Evolutionary conservation across 2,329 filamentous ascomycete genomes (phyloP).

Genomic region (Xylariaceae sp.): DNA sequence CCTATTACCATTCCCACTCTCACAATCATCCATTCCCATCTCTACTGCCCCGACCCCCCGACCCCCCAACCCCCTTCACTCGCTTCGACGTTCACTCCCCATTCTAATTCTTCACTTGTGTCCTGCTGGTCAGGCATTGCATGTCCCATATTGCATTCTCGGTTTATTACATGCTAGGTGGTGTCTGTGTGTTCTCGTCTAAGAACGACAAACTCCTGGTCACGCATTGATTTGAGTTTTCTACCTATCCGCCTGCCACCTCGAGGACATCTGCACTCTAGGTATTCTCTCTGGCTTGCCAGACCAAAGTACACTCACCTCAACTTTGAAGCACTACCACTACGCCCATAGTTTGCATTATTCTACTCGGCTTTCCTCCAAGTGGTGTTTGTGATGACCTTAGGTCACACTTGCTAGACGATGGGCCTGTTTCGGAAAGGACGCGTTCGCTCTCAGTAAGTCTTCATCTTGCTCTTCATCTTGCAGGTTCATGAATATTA

Average conservation of each 20-base stretch:
- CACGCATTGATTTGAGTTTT: background rate
- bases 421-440: conserved; percentile 16
- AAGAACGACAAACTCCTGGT: background rate
- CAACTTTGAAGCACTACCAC: background rate
- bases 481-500: background rate
- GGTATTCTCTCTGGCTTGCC: background rate
- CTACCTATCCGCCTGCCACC: background rate
- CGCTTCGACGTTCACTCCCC: background rate
- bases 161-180: background rate
- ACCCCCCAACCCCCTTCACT: background rate
- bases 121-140: too few relatives aligned
- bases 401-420: background rate
- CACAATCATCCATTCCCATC: background rate
- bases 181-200: background rate
- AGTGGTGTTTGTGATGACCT: background rate
- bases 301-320: background rate
- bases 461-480: background rate
- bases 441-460: conserved; percentile 18
- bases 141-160: background rate
- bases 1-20: background rate
- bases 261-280: background rate
- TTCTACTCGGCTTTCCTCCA: background rate
- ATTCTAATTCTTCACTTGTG: background rate
- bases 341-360: background rate
- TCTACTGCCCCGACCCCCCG: background rate